A percentile compares a stretch with the other conserved stretches of the same genome.
These are phyloP conservation scores for Aurantiochytrium sp. DNA, from an alignment of 108 stramenopile genomes.

Conservation along the genomic window DNA sequence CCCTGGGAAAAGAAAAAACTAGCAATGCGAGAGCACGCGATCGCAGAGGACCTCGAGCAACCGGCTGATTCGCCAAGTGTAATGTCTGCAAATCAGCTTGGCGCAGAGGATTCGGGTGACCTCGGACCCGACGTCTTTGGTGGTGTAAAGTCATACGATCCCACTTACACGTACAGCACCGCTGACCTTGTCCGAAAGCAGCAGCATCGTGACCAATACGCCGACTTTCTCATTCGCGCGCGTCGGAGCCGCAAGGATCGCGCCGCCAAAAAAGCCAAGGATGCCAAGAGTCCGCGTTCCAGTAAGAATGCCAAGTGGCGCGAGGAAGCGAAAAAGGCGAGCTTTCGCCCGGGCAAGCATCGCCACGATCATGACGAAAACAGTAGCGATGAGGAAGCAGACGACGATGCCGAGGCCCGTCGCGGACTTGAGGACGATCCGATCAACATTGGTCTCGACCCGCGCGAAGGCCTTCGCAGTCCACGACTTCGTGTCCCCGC, in stretches of 20 bases:
- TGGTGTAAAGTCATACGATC: background rate
- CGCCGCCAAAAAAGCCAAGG: background rate
- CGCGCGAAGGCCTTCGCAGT: background rate
- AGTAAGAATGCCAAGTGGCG: background rate
- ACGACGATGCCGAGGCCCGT: background rate
- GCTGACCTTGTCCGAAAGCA: constrained; percentile 1
- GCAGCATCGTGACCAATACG: constrained; percentile 21
- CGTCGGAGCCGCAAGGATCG: background rate
- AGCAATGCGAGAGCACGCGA: background rate
- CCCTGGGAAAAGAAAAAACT: constrained; percentile 11
- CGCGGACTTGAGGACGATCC: background rate
- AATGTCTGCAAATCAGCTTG: background rate
- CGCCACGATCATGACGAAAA: background rate
- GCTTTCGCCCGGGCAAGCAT: background rate
- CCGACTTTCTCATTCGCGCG: constrained; percentile 15
- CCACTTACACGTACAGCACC: constrained; percentile 4
- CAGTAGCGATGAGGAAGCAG: background rate
- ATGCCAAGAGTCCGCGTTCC: background rate
- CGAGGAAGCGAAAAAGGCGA: background rate
- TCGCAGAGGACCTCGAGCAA: background rate
- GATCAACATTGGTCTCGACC: background rate
- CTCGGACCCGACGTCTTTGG: background rate
- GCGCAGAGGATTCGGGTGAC: background rate
- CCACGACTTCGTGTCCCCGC: constrained; percentile 13
- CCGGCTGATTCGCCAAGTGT: background rate